Evolutionary conservation across 1,284 basidiomycete genomes (phyloP).

Genomic region (Mycena citricolor): DNA sequence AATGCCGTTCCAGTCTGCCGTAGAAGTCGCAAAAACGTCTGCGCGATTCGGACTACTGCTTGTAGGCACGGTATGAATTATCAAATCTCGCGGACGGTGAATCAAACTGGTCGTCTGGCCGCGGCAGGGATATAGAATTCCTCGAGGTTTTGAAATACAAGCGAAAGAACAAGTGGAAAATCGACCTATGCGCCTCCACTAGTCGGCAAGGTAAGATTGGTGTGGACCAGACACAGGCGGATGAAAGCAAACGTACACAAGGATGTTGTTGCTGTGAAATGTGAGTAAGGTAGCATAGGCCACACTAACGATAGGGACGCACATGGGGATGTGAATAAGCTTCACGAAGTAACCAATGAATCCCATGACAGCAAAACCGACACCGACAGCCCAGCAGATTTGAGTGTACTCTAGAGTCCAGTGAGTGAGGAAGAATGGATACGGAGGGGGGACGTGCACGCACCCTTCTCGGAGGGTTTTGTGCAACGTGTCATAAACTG

Average conservation of each 20-base stretch:
- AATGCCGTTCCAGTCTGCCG: conserved; percentile 45
- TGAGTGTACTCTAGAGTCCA: conserved; percentile 78
- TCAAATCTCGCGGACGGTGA: too few species aligned
- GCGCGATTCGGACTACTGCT: conserved; percentile 51
- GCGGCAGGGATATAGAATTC: conserved; percentile 8
- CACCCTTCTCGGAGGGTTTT: conserved; percentile 95
- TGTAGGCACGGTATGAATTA: too few species aligned
- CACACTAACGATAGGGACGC: conserved; percentile 37
- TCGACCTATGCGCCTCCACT: conserved; percentile 67
- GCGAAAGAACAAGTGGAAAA: conserved; percentile 7
- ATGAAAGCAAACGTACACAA: conserved; percentile 74
- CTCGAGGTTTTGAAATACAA: conserved; percentile 22
- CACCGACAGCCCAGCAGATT: conserved; percentile 90
- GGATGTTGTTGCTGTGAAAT: conserved; percentile 93
- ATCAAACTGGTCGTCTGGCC: too few species aligned
- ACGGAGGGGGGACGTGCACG: conserved; percentile 29
- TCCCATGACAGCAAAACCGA: conserved; percentile 97
- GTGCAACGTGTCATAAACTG: conserved; percentile 97
- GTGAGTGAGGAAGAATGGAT: conserved; percentile 10
- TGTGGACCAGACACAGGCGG: conserved; percentile 5
- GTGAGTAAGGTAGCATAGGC: too few species aligned
- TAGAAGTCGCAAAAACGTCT: conserved; percentile 55
- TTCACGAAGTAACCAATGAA: conserved; percentile 97
- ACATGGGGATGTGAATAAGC: conserved; percentile 96
- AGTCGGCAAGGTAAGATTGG: conserved; percentile 18